Base-by-base conservation (phyloP, 768 basidiomycete species). In the Coprinopsis strossmayeri region DNA sequence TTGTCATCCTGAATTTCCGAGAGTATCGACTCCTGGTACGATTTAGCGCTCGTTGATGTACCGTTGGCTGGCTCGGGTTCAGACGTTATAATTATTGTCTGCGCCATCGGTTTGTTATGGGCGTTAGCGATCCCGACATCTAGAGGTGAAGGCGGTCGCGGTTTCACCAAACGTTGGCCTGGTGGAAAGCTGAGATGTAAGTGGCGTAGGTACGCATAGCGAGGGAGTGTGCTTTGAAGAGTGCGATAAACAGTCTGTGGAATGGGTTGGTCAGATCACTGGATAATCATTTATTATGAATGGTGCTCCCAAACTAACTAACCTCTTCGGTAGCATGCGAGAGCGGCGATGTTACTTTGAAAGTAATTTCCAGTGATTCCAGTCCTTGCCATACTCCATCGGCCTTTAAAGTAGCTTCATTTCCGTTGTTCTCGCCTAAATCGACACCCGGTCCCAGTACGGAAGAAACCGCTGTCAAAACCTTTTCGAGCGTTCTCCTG, bases 401-500 rank as follows among this genome's bases (percentile, higher is more conserved):
- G 46, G 20, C 52, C 54, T 15, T 28, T 45, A 25, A 37, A 21
- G 13, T n/a, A n/a, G 26, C 32, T 17, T 13, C 25, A 13, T 42
- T 18, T 25, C 51, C 45, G 17, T 24, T 28, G 42, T 17, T 39
- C 7, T n/a, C n/a, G n/a, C n/a, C n/a, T n/a, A n/a, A n/a, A n/a
- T 20, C 39, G 25, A 34, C 41, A n/a, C 39, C 43, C 7, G 43
- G 21, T 3, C 50, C 68, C 3, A 71, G 54, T 13, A 64, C 59
- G 3, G 65, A 63, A 28, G 69, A 69, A 1, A 64, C 68, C 3
- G 73, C 70, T n/a, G 66, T 65, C 28, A 77, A 47, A 7, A 73
- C 64, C 52, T 76, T 76, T 47, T 72, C 74, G 25, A 73, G 64
- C 12, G 73, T 69, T 34, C 76, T 61, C 48, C 63, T 60, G 52